Evolutionary conservation across 1,284 basidiomycete genomes (phyloP).

Genomic region (Heliocybe sulcata): DNA sequence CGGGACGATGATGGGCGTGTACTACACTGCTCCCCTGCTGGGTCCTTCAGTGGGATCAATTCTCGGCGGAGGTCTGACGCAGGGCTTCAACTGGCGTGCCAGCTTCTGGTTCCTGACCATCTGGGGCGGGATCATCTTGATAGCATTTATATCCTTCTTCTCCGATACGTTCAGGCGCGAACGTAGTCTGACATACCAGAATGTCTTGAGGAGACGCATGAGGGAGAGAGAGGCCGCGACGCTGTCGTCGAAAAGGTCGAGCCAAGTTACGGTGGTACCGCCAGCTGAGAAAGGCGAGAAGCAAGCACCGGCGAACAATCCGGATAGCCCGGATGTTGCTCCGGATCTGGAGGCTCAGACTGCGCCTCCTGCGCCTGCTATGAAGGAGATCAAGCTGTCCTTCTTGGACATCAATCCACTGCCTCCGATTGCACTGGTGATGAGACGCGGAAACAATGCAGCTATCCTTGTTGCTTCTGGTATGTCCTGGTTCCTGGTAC

Average conservation of each 20-base stretch:
- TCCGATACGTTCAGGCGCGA: slow-evolving; percentile 81
- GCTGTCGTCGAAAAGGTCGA: slow-evolving; percentile 6
- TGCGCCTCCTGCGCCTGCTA: not conserved
- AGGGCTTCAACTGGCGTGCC: slow-evolving; percentile 68
- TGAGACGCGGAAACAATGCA: slow-evolving; percentile 61
- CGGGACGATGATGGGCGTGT: slow-evolving; percentile 75
- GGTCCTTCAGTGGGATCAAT: slow-evolving; percentile 67
- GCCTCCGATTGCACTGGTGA: slow-evolving; percentile 47
- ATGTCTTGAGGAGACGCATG: slow-evolving; percentile 30
- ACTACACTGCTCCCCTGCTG: slow-evolving; percentile 57
- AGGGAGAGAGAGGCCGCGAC: not conserved
- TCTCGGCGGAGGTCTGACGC: slow-evolving; percentile 61
- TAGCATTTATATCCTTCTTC: slow-evolving; percentile 62
- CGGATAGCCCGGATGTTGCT: not conserved
- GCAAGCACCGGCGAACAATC: slow-evolving; percentile 2
- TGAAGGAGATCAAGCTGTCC: slow-evolving; percentile 44
- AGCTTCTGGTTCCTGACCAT: slow-evolving; percentile 79
- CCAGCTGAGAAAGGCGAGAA: slow-evolving; percentile 1
- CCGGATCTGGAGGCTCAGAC: slow-evolving; percentile 9
- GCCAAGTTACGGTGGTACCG: slow-evolving; percentile 2
- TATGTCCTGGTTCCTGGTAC: slow-evolving; percentile 20
- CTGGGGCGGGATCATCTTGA: slow-evolving; percentile 46
- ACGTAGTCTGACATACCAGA: slow-evolving; percentile 72
- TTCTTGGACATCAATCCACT: slow-evolving; percentile 71
- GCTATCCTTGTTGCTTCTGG: slow-evolving; percentile 66